A percentile compares a stretch with the other conserved stretches of the same genome.
Evolutionary conservation across 1,284 basidiomycete species (phyloP).

Genomic region (Fereydounia khargensis): DNA sequence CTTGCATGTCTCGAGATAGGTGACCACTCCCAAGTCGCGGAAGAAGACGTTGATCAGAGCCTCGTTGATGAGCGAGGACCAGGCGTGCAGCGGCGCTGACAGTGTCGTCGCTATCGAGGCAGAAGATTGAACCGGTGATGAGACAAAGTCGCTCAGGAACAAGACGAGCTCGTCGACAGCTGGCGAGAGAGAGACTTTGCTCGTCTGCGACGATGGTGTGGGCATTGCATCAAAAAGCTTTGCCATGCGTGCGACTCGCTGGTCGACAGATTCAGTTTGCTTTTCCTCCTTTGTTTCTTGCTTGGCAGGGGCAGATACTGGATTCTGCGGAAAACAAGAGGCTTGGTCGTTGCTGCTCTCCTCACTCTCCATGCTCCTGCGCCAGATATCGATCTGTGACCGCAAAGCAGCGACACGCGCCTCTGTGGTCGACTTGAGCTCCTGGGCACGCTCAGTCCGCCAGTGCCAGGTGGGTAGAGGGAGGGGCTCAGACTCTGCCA

Average conservation of each 20-base stretch:
- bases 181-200: too few relatives aligned
- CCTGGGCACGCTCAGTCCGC: conserved; percentile 3
- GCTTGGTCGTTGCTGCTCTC: too few relatives aligned
- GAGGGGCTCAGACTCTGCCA: background rate
- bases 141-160: background rate
- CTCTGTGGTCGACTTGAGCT: background rate
- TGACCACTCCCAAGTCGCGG: conserved; percentile 32
- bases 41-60: conserved; percentile 47
- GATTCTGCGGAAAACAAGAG: too few relatives aligned
- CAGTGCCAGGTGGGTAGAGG: conserved; percentile 31
- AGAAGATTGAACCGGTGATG: background rate
- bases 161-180: background rate
- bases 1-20: conserved; percentile 43
- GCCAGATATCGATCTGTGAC: too few relatives aligned
- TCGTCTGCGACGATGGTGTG: background rate
- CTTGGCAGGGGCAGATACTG: too few relatives aligned
- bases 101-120: conserved; percentile 6
- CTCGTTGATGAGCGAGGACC: conserved; percentile 40
- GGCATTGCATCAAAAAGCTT: conserved; percentile 19
- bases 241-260: conserved; percentile 18
- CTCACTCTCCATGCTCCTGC: too few relatives aligned
- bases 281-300: too few relatives aligned
- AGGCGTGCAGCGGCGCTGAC: conserved; percentile 27
- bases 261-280: conserved; percentile 6
- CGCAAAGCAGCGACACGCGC: background rate